Evolutionary conservation across 1,284 basidiomycete species (phyloP), one percentile per base, ranked within the genome.

Genomic region (Pholiota adiposa): DNA sequence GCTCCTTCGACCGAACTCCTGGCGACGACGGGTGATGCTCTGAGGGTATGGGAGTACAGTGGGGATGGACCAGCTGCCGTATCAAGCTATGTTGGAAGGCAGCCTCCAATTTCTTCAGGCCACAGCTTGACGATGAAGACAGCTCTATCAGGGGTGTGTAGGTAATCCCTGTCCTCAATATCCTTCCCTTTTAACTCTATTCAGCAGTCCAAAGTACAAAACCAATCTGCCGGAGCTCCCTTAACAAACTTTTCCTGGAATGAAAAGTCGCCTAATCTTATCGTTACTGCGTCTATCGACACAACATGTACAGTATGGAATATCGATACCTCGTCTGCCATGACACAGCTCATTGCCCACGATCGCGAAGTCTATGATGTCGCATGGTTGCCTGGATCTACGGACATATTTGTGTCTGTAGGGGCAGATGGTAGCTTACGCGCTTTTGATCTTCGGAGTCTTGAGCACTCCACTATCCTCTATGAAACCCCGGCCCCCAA

Each of bases 291-390:
- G 38, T 98, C 95, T 7, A 98, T 97, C 68, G 96, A 98, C 73
- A 97, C 94, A 44, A 96, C 95, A 18, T 95, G 95, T 71, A 97
- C 94, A 1, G 89, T 97, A 31, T 96, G 97, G 97, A 97, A 99
- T 73, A 94, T 99, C 71, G 94, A 97, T 67, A 96, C 94, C 1
- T 87, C 89, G 18, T 90, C 92, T n/a, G 97, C 97, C 14, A 88
- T 99, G 69, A 99, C 97, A 1, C 97, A 99, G 74, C 86, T 96
- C 66, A 97, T 97, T 72, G 97, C 97, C 0, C 97, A 99, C 78
- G 97, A 99, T 80, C 88, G 95, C 50, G 97, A 98, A 73, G 97
- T 99, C 5, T 96, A 96, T 76, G 94, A 97, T 71, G 94, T 97
- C 51, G 96, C 94, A 41, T 98, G 97, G 97, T 86, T 98, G n/a